phyloP scores from a whole-genome alignment of 108 stramenopile species.

The Skeletonema menzelii region DNA sequence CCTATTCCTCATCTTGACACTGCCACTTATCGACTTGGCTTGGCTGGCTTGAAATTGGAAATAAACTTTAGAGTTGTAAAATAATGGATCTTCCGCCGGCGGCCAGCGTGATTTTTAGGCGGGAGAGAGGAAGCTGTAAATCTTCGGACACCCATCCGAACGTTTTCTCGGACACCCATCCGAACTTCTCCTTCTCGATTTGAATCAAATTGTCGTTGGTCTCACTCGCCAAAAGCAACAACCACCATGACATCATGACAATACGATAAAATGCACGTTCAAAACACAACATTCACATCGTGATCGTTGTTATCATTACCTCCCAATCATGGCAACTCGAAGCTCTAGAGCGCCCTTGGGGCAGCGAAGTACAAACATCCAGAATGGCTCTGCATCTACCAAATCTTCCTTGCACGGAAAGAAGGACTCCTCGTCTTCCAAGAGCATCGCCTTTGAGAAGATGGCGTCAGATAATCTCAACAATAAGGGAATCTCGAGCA shows the following conservation, averaged over 20 bases:
- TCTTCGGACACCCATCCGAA: not conserved
- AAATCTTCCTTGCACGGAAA: slow-evolving; percentile 14
- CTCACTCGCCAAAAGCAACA: not conserved
- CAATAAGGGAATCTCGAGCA: slow-evolving; percentile 41
- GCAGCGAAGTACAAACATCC: slow-evolving; percentile 20
- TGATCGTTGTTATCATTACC: not conserved
- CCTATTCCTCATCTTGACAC: not conserved
- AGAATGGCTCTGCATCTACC: slow-evolving; percentile 7
- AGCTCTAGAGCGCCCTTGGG: slow-evolving; percentile 24
- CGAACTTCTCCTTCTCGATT: not conserved
- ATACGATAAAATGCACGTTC: not conserved
- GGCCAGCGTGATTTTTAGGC: no score
- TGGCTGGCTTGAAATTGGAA: no score
- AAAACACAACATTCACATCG: not conserved
- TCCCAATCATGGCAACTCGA: slow-evolving; percentile 12
- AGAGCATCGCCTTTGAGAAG: slow-evolving; percentile 6
- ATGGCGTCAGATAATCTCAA: not conserved
- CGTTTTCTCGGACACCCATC: not conserved
- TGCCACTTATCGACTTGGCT: no score
- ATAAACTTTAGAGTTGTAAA: no score
- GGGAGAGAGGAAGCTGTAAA: not conserved
- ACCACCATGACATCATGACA: not conserved
- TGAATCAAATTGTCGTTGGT: not conserved
- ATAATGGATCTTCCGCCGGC: no score
- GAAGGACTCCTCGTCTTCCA: slow-evolving; percentile 21